A percentile compares a stretch with the other conserved stretches of the same genome.
These are phyloP conservation scores for Geotrichum australiense DNA, from an alignment of 1,139 yeast species.

Conservation along the genomic window DNA sequence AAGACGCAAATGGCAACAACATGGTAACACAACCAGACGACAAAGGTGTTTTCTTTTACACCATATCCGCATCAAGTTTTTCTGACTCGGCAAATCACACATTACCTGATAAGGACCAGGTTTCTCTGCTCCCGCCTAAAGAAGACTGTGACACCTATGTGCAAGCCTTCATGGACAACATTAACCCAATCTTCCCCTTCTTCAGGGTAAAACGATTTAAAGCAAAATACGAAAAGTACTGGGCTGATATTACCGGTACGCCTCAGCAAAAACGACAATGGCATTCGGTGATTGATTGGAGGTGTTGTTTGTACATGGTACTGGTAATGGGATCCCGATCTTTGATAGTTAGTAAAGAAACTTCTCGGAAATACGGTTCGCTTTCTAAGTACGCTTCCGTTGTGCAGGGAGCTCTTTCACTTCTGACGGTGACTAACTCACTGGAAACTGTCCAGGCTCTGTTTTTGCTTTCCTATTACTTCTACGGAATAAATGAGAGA, in stretches of 20 bases:
- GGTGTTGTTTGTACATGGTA: constrained; percentile 18
- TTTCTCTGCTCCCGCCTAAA: constrained; percentile 14
- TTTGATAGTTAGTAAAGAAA: constrained; percentile 13
- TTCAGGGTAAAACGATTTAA: constrained; percentile 12
- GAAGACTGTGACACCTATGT: constrained; percentile 15
- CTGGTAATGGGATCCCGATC: constrained; percentile 18
- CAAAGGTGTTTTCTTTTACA: constrained; percentile 16
- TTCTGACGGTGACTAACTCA: constrained; percentile 15
- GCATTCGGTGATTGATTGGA: constrained; percentile 15
- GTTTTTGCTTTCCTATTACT: constrained; percentile 14
- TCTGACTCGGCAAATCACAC: constrained; percentile 11
- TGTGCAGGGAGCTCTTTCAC: constrained; percentile 16
- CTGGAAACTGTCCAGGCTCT: constrained; percentile 16
- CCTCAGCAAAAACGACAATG: constrained; percentile 9
- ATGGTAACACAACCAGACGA: constrained; percentile 4
- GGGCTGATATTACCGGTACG: constrained; percentile 14
- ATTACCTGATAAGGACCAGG: constrained; percentile 14
- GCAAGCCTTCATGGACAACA: constrained; percentile 13
- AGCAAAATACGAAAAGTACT: constrained; percentile 16
- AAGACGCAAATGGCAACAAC: neutral
- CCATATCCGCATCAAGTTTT: constrained; percentile 15
- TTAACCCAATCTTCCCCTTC: constrained; percentile 16
- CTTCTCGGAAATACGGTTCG: constrained; percentile 12
- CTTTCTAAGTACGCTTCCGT: constrained; percentile 15
- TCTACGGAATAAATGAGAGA: constrained; percentile 18